Percentiles rank a stretch among this genome's conserved stretches.
Evolutionary conservation across 208 protist genomes (phyloP).

Genomic region (Acanthamoeba lenticulata): DNA sequence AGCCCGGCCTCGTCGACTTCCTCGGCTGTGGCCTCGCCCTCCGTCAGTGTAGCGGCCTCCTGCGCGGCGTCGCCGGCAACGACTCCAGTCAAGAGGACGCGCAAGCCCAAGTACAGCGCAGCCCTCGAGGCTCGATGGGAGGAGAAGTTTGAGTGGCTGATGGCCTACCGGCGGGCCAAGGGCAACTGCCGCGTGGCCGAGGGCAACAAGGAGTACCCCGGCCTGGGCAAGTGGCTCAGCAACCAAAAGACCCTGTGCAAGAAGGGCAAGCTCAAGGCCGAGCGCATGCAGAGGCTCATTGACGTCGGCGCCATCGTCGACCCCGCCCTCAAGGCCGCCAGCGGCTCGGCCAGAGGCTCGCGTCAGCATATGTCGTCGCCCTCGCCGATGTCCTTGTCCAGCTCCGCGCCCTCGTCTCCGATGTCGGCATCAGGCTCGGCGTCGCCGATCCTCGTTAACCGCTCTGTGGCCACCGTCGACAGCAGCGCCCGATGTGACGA

Average conservation of each 20-base stretch:
- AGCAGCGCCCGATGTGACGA: not conserved
- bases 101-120: constrained; percentile 46
- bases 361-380: not conserved
- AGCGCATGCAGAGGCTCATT: not conserved
- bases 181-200: constrained; percentile 39
- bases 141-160: constrained; percentile 39
- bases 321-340: not conserved
- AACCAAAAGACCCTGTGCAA: constrained; percentile 49
- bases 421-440: no score
- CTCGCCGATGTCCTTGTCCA: not conserved
- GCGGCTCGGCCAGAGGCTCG: not conserved
- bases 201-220: constrained; percentile 34
- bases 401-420: not conserved
- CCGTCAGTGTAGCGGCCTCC: no score
- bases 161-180: constrained; percentile 1
- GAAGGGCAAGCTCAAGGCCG: constrained; percentile 42
- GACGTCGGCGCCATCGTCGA: constrained; percentile 15
- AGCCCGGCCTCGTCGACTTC: no score
- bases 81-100: not conserved
- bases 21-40: no score
- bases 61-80: no score
- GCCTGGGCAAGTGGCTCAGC: constrained; percentile 44
- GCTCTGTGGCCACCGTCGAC: not conserved
- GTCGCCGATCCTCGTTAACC: no score
- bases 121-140: constrained; percentile 10